A percentile compares a stretch with the other conserved stretches of the same genome.
These are phyloP conservation scores for Debaryomyces fabryi DNA, from an alignment of 1,139 yeast genomes.

Conservation along the genomic window DNA sequence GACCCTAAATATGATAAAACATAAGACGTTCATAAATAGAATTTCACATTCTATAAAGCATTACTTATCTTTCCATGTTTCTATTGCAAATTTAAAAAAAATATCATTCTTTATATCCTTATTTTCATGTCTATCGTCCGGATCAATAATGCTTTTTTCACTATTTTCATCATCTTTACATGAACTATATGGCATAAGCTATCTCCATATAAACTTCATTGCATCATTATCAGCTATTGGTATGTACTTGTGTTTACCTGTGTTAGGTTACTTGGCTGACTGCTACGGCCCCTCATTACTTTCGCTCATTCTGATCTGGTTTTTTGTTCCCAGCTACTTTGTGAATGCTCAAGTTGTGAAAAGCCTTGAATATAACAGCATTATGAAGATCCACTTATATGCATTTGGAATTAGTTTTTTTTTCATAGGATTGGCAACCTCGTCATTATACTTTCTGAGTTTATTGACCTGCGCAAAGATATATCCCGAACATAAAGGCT, in stretches of 20 bases:
- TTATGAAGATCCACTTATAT: constrained; percentile 19
- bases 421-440: constrained; percentile 77
- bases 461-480: constrained; percentile 83
- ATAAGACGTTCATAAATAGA: constrained; percentile 4
- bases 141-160: constrained; percentile 80
- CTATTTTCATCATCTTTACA: constrained; percentile 76
- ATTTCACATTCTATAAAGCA: constrained; percentile 6
- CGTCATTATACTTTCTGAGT: constrained; percentile 76
- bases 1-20: background rate
- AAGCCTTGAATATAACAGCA: background rate
- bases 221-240: constrained; percentile 80
- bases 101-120: constrained; percentile 43
- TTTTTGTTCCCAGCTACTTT: constrained; percentile 76
- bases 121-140: constrained; percentile 71
- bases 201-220: constrained; percentile 74
- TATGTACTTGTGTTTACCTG: constrained; percentile 81
- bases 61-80: constrained; percentile 27
- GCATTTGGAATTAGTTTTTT: constrained; percentile 41
- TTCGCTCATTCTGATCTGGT: constrained; percentile 60
- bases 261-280: constrained; percentile 83
- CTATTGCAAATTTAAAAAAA: constrained; percentile 30
- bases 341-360: constrained; percentile 32
- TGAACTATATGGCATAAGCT: constrained; percentile 56
- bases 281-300: constrained; percentile 79
- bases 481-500: constrained; percentile 71